Percentiles rank a stretch among this genome's conserved stretches.
Conservation (phyloP, 495 filamentous ascomycete genomes). For the Penicillium egyptiacum region DNA sequence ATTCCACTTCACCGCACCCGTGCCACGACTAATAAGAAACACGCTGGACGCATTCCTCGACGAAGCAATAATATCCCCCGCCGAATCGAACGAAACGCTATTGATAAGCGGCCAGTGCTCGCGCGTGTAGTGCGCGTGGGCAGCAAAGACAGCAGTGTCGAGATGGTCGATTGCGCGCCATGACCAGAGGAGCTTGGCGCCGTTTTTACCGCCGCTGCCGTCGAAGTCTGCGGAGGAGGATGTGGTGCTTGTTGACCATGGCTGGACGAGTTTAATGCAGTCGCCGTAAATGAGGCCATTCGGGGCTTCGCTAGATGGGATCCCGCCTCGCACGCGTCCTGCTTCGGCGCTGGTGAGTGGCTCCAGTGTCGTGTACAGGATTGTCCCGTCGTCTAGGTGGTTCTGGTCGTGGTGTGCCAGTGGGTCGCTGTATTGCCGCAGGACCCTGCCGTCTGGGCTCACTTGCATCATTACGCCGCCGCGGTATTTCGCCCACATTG, state of each 20-base stretch:
- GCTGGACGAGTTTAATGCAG: slow-evolving; percentile 46
- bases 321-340: slow-evolving; percentile 37
- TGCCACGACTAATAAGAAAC: slow-evolving; percentile 40
- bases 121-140: slow-evolving; percentile 43
- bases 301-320: slow-evolving; percentile 40
- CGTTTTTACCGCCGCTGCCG: slow-evolving; percentile 13
- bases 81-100: slow-evolving; percentile 33
- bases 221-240: slow-evolving; percentile 32
- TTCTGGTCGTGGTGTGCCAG: slow-evolving; percentile 49
- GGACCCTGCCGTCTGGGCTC: slow-evolving; percentile 33
- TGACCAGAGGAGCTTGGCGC: slow-evolving; percentile 40
- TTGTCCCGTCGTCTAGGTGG: slow-evolving; percentile 42
- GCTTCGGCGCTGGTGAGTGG: slow-evolving; percentile 38
- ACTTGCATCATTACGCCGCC: slow-evolving; percentile 48
- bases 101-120: slow-evolving; percentile 51
- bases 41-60: slow-evolving; percentile 43
- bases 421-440: slow-evolving; percentile 42
- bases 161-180: slow-evolving; percentile 47
- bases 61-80: slow-evolving; percentile 47
- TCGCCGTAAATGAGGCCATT: slow-evolving; percentile 43
- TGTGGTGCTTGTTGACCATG: slow-evolving; percentile 15
- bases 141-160: slow-evolving; percentile 31
- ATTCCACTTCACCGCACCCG: slow-evolving; percentile 43
- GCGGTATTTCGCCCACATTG: slow-evolving; percentile 48
- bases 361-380: slow-evolving; percentile 47